Conservation (phyloP, 495 filamentous ascomycete species). For the Entonaema liquescens region DNA sequence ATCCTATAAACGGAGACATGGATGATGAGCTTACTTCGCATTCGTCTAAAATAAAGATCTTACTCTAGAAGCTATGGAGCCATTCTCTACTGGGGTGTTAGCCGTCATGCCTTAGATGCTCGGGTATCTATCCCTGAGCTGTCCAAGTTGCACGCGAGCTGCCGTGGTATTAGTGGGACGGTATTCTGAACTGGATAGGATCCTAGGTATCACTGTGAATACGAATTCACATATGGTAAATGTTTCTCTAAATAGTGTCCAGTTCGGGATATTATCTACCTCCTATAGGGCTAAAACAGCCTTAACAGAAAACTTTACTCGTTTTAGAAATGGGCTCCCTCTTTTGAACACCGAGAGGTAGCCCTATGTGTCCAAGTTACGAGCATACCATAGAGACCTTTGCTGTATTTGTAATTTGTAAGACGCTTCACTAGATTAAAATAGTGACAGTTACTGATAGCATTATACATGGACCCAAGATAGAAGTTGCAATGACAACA, state of each 20-base stretch:
- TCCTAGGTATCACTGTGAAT: neutral
- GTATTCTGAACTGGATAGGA: neutral
- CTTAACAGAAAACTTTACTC: neutral
- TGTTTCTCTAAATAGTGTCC: neutral
- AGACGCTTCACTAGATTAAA: neutral
- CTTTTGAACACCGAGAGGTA: neutral
- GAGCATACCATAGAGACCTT: neutral
- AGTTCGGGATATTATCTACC: neutral
- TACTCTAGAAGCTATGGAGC: conserved; percentile 7
- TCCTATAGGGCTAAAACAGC: neutral
- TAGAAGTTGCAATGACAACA: neutral
- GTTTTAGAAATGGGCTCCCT: neutral
- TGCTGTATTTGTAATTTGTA: neutral
- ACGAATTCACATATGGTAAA: neutral
- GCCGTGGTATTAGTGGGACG: neutral
- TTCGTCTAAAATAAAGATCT: conserved; percentile 15
- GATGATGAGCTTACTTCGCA: neutral
- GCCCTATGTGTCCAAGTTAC: neutral
- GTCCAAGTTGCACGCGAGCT: neutral
- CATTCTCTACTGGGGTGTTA: neutral
- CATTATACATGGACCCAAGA: neutral
- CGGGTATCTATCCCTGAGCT: neutral
- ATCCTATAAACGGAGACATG: conserved; percentile 2
- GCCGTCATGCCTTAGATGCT: neutral
- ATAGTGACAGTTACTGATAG: neutral